phyloP scores from a whole-genome alignment of 768 basidiomycete species.

The Boletus subcaerulescens region DNA sequence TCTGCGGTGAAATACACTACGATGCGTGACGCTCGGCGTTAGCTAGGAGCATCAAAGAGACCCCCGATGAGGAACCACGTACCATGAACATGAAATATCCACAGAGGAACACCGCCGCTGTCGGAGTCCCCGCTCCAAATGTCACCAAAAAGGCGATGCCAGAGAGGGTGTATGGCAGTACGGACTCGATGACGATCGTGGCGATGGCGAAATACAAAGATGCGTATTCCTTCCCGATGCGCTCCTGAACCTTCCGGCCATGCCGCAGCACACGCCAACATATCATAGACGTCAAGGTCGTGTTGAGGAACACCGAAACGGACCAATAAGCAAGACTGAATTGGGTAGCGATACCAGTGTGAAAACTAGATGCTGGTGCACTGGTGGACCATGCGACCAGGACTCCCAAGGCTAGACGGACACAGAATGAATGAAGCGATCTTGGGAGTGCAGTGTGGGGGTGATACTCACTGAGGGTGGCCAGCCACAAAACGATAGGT shows the following conservation, averaged over 20 bases:
- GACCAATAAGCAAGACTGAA: conserved; percentile 16
- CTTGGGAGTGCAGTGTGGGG: not conserved
- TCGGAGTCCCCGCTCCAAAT: conserved; percentile 10
- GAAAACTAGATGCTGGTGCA: conserved; percentile 8
- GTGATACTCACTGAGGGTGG: not conserved
- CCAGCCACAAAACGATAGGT: not conserved
- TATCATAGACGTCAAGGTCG: conserved; percentile 8
- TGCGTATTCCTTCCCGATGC: conserved; percentile 3
- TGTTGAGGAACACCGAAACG: not conserved
- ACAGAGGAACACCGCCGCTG: conserved; percentile 1
- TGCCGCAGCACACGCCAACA: conserved; percentile 15
- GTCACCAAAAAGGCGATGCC: conserved; percentile 4
- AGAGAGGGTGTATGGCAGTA: conserved; percentile 12
- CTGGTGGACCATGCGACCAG: conserved; percentile 10
- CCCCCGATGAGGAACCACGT: not conserved
- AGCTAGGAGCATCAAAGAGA: not conserved
- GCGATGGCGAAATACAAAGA: conserved; percentile 12
- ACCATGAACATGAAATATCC: conserved; percentile 23
- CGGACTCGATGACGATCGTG: conserved; percentile 11
- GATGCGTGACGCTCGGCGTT: not conserved
- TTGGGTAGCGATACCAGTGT: not conserved
- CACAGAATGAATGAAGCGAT: not conserved
- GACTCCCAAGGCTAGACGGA: conserved; percentile 13
- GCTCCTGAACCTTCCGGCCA: not conserved
- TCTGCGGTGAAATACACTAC: conserved; percentile 23